Percentiles rank a stretch among this genome's conserved stretches.
Conservation (phyloP, 1,139 yeast species). For the Suhomyces ambrosiae region DNA sequence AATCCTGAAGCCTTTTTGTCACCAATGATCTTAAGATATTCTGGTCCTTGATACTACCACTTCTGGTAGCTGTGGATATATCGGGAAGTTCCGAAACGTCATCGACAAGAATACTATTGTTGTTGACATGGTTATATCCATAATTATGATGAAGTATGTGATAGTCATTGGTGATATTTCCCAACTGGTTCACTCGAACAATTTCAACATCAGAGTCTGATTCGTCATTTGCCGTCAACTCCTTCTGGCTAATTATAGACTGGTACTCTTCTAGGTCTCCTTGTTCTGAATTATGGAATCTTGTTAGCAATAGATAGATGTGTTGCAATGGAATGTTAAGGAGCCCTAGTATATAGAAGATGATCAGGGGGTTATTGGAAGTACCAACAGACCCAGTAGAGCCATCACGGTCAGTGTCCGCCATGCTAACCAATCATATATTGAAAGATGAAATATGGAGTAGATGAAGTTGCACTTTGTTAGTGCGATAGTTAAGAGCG, state of each 20-base stretch:
- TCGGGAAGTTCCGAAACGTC: constrained; percentile 12
- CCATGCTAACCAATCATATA: background rate
- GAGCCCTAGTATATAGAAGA: background rate
- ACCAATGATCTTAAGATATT: constrained; percentile 12
- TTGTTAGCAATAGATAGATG: background rate
- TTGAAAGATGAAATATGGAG: background rate
- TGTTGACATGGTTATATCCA: constrained; percentile 6
- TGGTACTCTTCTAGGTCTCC: background rate
- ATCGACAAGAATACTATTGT: constrained; percentile 17
- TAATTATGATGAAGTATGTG: constrained; percentile 14
- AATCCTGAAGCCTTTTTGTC: constrained; percentile 6
- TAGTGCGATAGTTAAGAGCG: background rate
- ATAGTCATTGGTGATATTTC: constrained; percentile 16
- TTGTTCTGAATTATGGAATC: background rate
- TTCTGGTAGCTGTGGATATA: constrained; percentile 3
- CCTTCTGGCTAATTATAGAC: background rate
- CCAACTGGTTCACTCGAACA: constrained; percentile 6
- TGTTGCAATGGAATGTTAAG: constrained; percentile 2
- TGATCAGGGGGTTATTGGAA: background rate
- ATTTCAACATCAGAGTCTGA: constrained; percentile 10
- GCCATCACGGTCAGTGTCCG: background rate
- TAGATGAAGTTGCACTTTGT: background rate
- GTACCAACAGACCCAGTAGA: constrained; percentile 4
- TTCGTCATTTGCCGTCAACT: background rate
- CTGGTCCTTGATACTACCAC: constrained; percentile 1